Conservation (phyloP, 2,329 filamentous ascomycete species). For the Aspergillus udagawae region DNA sequence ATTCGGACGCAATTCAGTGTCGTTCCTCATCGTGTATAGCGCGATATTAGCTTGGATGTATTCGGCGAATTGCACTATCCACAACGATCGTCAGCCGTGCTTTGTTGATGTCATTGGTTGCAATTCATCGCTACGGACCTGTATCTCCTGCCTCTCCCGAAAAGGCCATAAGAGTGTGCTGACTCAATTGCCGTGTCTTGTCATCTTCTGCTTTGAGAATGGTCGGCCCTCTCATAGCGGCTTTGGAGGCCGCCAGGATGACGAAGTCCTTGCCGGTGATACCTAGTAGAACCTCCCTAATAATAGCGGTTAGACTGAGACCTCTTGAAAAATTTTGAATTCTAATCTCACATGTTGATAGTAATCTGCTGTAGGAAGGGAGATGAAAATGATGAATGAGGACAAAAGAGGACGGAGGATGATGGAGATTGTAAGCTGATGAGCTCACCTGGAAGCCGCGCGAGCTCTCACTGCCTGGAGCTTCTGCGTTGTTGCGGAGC, state of each 20-base stretch:
- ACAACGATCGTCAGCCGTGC: conserved; percentile 12
- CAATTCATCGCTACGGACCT: conserved; percentile 49
- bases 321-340: neutral
- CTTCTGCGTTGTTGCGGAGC: conserved; percentile 27
- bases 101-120: neutral
- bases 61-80: conserved; percentile 91
- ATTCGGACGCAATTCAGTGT: conserved; percentile 82
- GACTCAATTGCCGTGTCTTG: conserved; percentile 90
- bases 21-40: conserved; percentile 98
- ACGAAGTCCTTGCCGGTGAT: conserved; percentile 99
- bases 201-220: conserved; percentile 94
- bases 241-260: conserved; percentile 95
- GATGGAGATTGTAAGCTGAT: conserved; percentile 13
- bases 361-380: neutral
- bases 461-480: conserved; percentile 41
- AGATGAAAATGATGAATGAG: conserved; percentile 16
- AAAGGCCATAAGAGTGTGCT: conserved; percentile 91
- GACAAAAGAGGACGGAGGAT: conserved; percentile 20
- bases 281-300: conserved; percentile 93
- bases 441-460: conserved; percentile 20
- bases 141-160: conserved; percentile 96
- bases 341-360: conserved; percentile 24
- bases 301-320: conserved; percentile 15
- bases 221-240: conserved; percentile 94
- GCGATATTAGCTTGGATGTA: conserved; percentile 98